phyloP scores from a whole-genome alignment of 2,329 filamentous ascomycete genomes.

The Claviceps quebecensis region DNA sequence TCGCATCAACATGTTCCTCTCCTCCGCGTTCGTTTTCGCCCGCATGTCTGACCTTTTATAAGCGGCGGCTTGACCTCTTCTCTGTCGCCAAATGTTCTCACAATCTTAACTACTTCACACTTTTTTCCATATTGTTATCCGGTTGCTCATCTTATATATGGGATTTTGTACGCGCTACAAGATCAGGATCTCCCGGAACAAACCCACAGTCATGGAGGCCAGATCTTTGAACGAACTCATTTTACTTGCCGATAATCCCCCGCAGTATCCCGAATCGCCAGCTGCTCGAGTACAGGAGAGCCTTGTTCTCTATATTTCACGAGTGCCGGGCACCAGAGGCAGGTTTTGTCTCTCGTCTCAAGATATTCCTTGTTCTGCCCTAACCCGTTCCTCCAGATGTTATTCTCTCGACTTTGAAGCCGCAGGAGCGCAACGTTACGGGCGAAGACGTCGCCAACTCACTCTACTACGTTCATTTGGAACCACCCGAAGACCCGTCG shows the following conservation, averaged over 20 bases:
- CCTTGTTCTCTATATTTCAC: constrained; percentile 76
- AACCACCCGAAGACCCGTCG: constrained; percentile 34
- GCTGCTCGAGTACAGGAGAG: constrained; percentile 54
- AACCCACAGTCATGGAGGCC: constrained; percentile 50
- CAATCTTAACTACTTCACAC: background rate
- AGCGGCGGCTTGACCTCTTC: background rate
- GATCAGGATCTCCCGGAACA: background rate
- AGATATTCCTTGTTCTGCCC: constrained; percentile 5
- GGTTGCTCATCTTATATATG: background rate
- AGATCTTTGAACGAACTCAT: constrained; percentile 61
- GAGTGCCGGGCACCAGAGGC: constrained; percentile 86
- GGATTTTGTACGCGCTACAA: background rate
- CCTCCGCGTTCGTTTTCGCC: background rate
- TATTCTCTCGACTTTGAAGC: constrained; percentile 83
- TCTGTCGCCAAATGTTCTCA: background rate
- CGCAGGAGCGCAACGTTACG: constrained; percentile 76
- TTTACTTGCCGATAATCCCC: constrained; percentile 77
- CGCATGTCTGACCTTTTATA: background rate
- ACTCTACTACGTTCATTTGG: constrained; percentile 79
- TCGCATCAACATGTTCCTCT: background rate
- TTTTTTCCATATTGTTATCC: background rate
- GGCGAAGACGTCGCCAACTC: constrained; percentile 74
- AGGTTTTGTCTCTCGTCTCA: constrained; percentile 11
- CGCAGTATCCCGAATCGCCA: constrained; percentile 69
- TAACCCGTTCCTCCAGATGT: constrained; percentile 46